A percentile compares a stretch with the other conserved stretches of the same genome.
Conservation (phyloP, 2,329 filamentous ascomycete genomes). For the Fusarium floridanum region DNA sequence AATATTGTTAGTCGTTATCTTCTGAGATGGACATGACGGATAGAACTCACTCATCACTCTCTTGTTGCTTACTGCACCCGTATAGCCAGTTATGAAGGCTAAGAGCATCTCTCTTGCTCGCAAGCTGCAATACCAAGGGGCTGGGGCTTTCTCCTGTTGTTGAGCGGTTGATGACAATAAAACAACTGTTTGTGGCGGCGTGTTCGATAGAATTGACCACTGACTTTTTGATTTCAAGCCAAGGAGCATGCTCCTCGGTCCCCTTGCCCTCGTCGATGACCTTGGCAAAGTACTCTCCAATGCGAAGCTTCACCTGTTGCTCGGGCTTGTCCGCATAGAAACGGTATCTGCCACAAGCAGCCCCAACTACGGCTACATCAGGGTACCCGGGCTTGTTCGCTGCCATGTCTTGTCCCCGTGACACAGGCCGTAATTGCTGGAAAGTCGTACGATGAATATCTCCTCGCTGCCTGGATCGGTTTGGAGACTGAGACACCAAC, state of each 20-base stretch:
- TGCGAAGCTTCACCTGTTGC: slow-evolving; percentile 7
- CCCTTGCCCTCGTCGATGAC: background rate
- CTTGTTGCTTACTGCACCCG: background rate
- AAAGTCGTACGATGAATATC: slow-evolving; percentile 48
- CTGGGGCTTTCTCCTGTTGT: background rate
- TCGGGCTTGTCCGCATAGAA: background rate
- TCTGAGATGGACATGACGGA: background rate
- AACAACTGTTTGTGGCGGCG: slow-evolving; percentile 26
- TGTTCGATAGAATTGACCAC: slow-evolving; percentile 33
- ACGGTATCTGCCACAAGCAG: slow-evolving; percentile 40
- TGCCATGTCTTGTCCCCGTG: background rate
- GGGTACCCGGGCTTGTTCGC: background rate
- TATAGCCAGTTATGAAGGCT: slow-evolving; percentile 35
- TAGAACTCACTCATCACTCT: slow-evolving; percentile 31
- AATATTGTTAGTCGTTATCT: slow-evolving; percentile 9
- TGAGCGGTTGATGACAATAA: slow-evolving; percentile 43
- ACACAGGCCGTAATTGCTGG: background rate
- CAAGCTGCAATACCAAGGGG: slow-evolving; percentile 42
- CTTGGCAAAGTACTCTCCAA: slow-evolving; percentile 14
- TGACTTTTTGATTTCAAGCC: slow-evolving; percentile 39
- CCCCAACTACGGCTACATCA: slow-evolving; percentile 35
- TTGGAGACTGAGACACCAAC: slow-evolving; percentile 12
- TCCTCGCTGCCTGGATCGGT: slow-evolving; percentile 27
- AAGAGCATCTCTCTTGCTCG: slow-evolving; percentile 11
- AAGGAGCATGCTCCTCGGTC: slow-evolving; percentile 9